A percentile compares a stretch with the other conserved stretches of the same genome.
phyloP scores from a whole-genome alignment of 805 yeast genomes.

The Geotrichum ghanense region DNA sequence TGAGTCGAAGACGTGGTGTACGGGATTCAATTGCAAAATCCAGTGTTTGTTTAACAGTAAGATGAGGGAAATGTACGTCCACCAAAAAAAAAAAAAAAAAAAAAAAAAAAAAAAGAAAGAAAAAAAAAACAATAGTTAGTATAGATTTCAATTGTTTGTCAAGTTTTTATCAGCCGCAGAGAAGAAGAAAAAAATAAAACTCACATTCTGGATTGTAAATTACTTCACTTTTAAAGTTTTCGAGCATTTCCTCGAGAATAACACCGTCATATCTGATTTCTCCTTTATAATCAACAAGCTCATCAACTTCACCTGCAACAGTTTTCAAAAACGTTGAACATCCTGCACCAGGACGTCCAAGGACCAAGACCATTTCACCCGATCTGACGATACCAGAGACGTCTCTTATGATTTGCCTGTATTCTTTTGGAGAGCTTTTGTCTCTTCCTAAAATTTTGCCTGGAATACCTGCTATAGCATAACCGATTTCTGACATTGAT shows the following conservation, averaged over 20 bases:
- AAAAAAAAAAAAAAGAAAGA: background rate
- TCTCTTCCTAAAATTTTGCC: constrained; percentile 10
- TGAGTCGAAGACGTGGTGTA: constrained; percentile 46
- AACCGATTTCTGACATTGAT: constrained; percentile 35
- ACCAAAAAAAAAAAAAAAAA: constrained; percentile 32
- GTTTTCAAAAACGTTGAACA: constrained; percentile 61
- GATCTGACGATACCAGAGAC: constrained; percentile 32
- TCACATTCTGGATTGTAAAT: constrained; percentile 28
- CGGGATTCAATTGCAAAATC: constrained; percentile 59
- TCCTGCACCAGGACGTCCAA: constrained; percentile 74
- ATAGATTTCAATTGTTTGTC: constrained; percentile 6
- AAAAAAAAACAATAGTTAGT: background rate
- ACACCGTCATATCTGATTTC: constrained; percentile 52
- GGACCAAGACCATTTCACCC: constrained; percentile 59
- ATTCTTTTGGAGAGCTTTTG: constrained; percentile 4
- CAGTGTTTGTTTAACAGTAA: constrained; percentile 65
- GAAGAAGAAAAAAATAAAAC: constrained; percentile 5
- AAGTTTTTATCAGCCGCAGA: constrained; percentile 26
- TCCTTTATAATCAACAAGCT: constrained; percentile 40
- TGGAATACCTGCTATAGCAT: constrained; percentile 14
- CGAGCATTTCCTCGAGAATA: constrained; percentile 46
- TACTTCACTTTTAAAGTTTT: constrained; percentile 40
- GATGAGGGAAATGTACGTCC: constrained; percentile 66
- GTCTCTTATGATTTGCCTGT: constrained; percentile 18
- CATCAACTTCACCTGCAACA: constrained; percentile 45